phyloP scores from a whole-genome alignment of 495 filamentous ascomycete species.

The Penicillium goetzii region DNA sequence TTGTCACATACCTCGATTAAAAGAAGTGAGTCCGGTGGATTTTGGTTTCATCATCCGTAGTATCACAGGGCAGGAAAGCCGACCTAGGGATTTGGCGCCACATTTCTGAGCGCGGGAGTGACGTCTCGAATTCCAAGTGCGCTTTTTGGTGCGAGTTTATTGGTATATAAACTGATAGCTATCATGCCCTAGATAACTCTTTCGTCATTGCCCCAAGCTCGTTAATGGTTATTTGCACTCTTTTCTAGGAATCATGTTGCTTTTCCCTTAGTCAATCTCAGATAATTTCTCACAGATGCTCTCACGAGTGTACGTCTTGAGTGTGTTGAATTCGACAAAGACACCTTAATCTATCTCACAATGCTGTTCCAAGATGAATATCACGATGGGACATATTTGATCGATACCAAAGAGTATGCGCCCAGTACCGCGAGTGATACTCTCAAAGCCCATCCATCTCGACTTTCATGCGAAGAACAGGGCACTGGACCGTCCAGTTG shows the following conservation, averaged over 20 bases:
- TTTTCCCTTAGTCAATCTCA: not conserved
- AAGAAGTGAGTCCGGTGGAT: not conserved
- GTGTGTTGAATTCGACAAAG: not conserved
- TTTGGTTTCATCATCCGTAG: not conserved
- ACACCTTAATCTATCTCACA: not conserved
- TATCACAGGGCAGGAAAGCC: not conserved
- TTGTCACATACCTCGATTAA: not conserved
- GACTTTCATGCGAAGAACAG: not conserved
- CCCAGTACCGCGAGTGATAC: constrained; percentile 16
- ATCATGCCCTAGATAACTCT: constrained; percentile 11
- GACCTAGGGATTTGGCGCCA: constrained; percentile 23
- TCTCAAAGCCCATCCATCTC: constrained; percentile 6
- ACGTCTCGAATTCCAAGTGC: constrained; percentile 22
- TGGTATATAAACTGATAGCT: not conserved
- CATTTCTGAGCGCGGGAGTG: constrained; percentile 18
- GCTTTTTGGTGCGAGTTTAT: constrained; percentile 10
- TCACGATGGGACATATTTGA: not conserved
- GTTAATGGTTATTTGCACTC: constrained; percentile 11
- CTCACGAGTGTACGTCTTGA: not conserved
- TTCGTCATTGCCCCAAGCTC: constrained; percentile 20
- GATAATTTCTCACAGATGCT: not conserved
- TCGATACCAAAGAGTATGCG: constrained; percentile 15
- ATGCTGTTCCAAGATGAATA: not conserved
- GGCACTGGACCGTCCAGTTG: not conserved
- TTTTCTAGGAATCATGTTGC: too few species aligned